Evolutionary conservation across 805 yeast genomes (phyloP).

Genomic region (Starmerella sp.): DNA sequence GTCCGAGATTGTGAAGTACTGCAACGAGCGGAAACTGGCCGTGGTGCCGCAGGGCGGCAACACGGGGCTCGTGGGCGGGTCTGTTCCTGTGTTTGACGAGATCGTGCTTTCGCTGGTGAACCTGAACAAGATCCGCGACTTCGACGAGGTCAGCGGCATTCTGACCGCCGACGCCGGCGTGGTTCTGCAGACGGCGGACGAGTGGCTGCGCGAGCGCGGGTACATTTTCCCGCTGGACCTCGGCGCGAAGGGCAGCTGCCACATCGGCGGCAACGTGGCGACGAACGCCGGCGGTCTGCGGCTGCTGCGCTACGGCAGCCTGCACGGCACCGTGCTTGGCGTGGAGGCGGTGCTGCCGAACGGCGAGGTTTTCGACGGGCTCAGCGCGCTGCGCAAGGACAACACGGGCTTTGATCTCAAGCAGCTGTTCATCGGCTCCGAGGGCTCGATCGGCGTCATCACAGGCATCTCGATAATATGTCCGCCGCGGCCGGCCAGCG

Average conservation of each 20-base stretch:
- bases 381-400: conserved; percentile 81
- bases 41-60: conserved; percentile 96
- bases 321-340: conserved; percentile 84
- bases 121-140: conserved; percentile 66
- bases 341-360: conserved; percentile 82
- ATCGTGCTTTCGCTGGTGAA: conserved; percentile 57
- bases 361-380: conserved; percentile 67
- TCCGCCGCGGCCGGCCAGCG: conserved; percentile 75
- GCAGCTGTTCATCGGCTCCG: conserved; percentile 85
- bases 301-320: conserved; percentile 74
- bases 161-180: conserved; percentile 84
- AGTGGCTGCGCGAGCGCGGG: conserved; percentile 64
- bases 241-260: conserved; percentile 95
- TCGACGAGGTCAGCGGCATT: conserved; percentile 71
- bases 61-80: conserved; percentile 91
- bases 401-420: conserved; percentile 90
- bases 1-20: conserved; percentile 61
- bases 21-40: conserved; percentile 66
- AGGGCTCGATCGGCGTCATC: conserved; percentile 81
- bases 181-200: conserved; percentile 73
- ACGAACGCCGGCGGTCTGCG: conserved; percentile 96
- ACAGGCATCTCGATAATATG: conserved; percentile 83
- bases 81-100: conserved; percentile 86
- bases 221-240: conserved; percentile 85
- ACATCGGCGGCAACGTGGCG: conserved; percentile 87